Base-by-base conservation (phyloP, 2,329 filamentous ascomycete species). In the Ilyonectria mors-panacis region DNA sequence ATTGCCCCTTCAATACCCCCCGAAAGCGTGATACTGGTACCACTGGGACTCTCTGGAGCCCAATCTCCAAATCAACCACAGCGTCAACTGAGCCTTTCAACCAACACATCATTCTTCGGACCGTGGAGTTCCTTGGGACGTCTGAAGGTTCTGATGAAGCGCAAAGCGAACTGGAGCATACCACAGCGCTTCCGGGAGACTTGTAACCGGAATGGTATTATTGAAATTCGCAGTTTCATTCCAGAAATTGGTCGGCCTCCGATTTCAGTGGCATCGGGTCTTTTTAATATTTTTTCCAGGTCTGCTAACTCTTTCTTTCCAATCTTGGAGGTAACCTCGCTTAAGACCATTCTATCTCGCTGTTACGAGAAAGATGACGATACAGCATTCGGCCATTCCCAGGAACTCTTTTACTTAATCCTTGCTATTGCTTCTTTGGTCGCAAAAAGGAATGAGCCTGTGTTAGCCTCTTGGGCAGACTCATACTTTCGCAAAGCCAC, bases 341-440 rank as follows among this genome's bases (percentile, higher is more conserved):
- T 48, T 26, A 12, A 17, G 26, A 21, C 7, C 2, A 10, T 28
- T 19, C 2, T 48, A 26, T 48, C 45, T 48, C 10, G 13, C 8
- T 48, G 21, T 15, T 53, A 53, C 28, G 28, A 53, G 9, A 35
- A 15, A 3, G 28, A 23, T 19, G 6, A 19, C 15, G 33, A 19
- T 21, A 4, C 33, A 4, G 21, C 7, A 23, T 54, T 55, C 33
- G 63, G 50, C 15, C 59, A 56, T 12, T 37, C 54, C 6, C 21
- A 65, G 3, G 54, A 51, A 5, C 42, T 70, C 10, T 59, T 66
- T 19, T 65, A 66, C 30, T 35, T 70, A 7, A 33, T 65, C 23
- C 50, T 70, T 37, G 66, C 66, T 13, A 69, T 70, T 42, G 50
- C 63, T 7, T 33, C 56, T 30, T 54, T 54, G 13, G 33, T 70